phyloP scores from a whole-genome alignment of 768 basidiomycete genomes.

The Lactarius indigo region DNA sequence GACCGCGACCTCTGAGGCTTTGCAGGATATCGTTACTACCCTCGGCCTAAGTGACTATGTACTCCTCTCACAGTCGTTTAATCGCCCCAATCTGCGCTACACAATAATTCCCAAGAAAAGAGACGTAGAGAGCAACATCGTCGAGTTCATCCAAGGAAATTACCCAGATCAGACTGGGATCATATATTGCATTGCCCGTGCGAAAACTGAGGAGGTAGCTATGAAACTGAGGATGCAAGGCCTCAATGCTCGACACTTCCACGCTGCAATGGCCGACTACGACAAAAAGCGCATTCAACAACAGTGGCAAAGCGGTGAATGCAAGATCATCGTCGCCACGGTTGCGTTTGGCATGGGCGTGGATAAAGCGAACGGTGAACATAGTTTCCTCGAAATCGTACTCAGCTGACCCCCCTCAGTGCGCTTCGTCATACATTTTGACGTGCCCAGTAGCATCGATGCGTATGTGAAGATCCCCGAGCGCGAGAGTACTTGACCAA shows the following conservation, averaged over 20 bases:
- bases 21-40: conserved; percentile 72
- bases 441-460: conserved; percentile 78
- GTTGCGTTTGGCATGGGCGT: conserved; percentile 98
- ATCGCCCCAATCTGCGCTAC: conserved; percentile 89
- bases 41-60: conserved; percentile 59
- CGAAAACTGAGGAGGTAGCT: conserved; percentile 80
- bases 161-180: conserved; percentile 68
- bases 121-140: conserved; percentile 55
- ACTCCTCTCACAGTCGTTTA: conserved; percentile 80
- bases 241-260: conserved; percentile 74
- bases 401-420: conserved; percentile 42
- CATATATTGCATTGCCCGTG: conserved; percentile 74
- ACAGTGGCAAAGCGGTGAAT: conserved; percentile 70
- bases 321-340: conserved; percentile 89
- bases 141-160: conserved; percentile 57
- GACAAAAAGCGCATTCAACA: conserved; percentile 62
- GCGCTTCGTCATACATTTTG: conserved; percentile 88
- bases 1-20: conserved; percentile 78
- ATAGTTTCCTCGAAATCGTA: background rate
- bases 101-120: conserved; percentile 49
- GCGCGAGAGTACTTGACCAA: conserved; percentile 14
- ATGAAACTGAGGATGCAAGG: conserved; percentile 55
- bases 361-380: conserved; percentile 74
- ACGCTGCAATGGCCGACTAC: conserved; percentile 66
- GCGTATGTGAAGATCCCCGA: conserved; percentile 46